Percentiles rank a stretch among this genome's conserved stretches.
Conservation (phyloP, 1,139 yeast species). For the Dujonia santamariae region DNA sequence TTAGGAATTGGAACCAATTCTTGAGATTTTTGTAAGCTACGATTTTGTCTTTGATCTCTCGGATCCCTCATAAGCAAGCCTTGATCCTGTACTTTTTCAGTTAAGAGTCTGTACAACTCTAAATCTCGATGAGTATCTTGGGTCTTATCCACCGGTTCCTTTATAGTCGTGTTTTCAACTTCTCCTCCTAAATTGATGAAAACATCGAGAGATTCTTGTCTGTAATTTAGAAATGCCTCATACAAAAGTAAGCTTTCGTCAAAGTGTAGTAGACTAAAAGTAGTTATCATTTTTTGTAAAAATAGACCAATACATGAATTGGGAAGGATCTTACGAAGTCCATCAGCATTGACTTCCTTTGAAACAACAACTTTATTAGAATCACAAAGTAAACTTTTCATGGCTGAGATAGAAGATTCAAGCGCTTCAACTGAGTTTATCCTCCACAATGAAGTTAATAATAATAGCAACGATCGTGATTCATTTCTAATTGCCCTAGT, state of each 20-base stretch:
- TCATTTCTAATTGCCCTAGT: conserved; percentile 8
- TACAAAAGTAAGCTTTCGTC: conserved; percentile 56
- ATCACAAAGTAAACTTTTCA: conserved; percentile 3
- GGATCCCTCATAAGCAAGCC: conserved; percentile 10
- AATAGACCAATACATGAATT: conserved; percentile 38
- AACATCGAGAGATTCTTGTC: conserved; percentile 2
- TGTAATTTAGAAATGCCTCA: conserved; percentile 49
- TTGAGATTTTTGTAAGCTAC: conserved; percentile 11
- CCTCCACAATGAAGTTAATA: conserved; percentile 23
- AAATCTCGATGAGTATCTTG: conserved; percentile 1
- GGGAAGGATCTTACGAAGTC: conserved; percentile 12
- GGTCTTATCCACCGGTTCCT: too few species aligned
- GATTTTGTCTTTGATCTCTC: not conserved
- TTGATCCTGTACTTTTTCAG: conserved; percentile 1
- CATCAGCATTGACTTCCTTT: not conserved
- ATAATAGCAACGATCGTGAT: conserved; percentile 12
- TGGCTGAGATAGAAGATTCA: conserved; percentile 14
- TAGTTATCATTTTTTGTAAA: conserved; percentile 37
- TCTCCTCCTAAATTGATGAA: conserved; percentile 3
- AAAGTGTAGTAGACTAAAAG: conserved; percentile 54
- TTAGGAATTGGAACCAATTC: conserved; percentile 39
- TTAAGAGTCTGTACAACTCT: conserved; percentile 1
- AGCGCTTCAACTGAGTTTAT: conserved; percentile 36
- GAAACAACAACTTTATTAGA: not conserved
- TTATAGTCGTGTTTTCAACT: too few species aligned